These are phyloP conservation scores for Medicago arabica DNA, from an alignment of 306 rosid species.

Conservation along the genomic window DNA sequence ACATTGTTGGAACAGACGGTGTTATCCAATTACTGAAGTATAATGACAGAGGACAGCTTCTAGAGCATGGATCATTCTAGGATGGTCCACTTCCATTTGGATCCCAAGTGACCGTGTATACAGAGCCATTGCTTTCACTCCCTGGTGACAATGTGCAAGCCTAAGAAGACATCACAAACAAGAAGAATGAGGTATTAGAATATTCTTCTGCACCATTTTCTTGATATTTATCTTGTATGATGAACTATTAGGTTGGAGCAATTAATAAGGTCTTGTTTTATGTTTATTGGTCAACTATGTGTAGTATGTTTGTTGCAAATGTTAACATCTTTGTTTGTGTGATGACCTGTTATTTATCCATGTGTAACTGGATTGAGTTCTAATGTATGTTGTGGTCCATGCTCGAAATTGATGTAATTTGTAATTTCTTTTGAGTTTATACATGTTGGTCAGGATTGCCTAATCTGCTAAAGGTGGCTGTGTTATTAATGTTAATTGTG, in stretches of 20 bases:
- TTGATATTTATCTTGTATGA: neutral
- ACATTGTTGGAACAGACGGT: slow-evolving; percentile 12
- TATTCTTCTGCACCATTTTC: neutral
- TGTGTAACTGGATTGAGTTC: neutral
- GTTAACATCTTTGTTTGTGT: neutral
- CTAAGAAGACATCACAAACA: neutral
- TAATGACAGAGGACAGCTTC: neutral
- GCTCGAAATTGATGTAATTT: neutral
- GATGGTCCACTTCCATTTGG: no score
- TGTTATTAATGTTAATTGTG: neutral
- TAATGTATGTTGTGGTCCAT: neutral
- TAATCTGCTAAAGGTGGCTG: neutral
- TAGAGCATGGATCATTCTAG: neutral
- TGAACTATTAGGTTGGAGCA: neutral
- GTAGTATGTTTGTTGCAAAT: neutral
- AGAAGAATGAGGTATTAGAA: neutral
- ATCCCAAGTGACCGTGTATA: neutral
- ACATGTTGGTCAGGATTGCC: neutral
- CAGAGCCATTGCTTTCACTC: slow-evolving; percentile 37
- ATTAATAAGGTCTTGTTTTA: neutral
- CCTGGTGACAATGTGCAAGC: slow-evolving; percentile 1
- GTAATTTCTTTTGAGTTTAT: neutral
- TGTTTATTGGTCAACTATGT: neutral
- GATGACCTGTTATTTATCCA: neutral
- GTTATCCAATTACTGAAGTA: neutral